Evolutionary conservation across 148 eudicot species (phyloP), one percentile per base, ranked within the genome.

Genomic region (Gaultheria prostrata): DNA sequence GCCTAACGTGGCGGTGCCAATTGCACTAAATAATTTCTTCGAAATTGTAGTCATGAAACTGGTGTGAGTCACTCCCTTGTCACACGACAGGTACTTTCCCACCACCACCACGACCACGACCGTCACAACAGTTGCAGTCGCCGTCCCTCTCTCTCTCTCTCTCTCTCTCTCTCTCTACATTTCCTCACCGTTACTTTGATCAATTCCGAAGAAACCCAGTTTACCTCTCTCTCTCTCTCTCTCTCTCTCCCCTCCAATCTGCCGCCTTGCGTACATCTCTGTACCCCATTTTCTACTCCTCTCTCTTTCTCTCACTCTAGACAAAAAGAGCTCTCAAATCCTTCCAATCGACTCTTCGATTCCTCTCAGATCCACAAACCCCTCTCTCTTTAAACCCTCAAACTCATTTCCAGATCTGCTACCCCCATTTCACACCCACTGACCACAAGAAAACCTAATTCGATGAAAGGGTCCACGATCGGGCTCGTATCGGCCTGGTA

Each of bases 401-500:
- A 18, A 11, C 39, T 2, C 49, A 33, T n/a, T 30, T 80, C 57
- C 59, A 48, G 83, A 80, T 67, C 83, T 67, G 43, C 30, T 2
- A 50, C 26, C 39, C 20, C 82, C 17, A n/a, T 14, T 4, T 8
- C 67, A 30, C 20, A 6, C 7, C 8, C 69, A 18, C 13, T 18
- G 33, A 8, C 13, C 8, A 32, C 4, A 3, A 0, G 10, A 26
- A 48, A 80, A 48, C 76, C 83, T 80, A 67, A 21, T 51, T 26
- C 84, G 56, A 92, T 90, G 90, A 88, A 92, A 84, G 45, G 84
- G 78, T 91, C 89, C 85, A 95, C 97, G 35, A 86, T 95, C 77
- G 92, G 95, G 78, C 83, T 95, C 3, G 95, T 95, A 4, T 80
- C 89, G 21, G 85, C 93, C 3, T 95, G 98, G 98, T 95, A 95